Conservation (phyloP, 202 grass and related monocot genomes). For the Zizania palustris region DNA sequence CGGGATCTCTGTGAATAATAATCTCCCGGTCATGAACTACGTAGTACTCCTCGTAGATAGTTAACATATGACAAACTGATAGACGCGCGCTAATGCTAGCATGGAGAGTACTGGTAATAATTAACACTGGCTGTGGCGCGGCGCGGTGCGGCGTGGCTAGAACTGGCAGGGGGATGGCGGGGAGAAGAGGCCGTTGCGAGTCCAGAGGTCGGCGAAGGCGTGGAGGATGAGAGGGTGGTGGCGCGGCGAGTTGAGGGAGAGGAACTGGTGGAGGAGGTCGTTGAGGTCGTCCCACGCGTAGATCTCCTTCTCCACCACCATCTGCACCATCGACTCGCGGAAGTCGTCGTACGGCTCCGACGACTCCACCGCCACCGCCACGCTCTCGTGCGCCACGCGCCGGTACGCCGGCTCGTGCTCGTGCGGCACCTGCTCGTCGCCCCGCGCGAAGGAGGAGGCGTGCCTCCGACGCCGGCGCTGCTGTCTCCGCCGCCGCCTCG, state of each 20-base stretch:
- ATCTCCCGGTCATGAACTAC: slow-evolving; percentile 26
- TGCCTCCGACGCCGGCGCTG: slow-evolving; percentile 45
- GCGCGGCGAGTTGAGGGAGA: slow-evolving; percentile 88
- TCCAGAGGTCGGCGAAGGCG: slow-evolving; percentile 94
- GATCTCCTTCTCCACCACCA: slow-evolving; percentile 97
- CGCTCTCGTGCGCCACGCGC: slow-evolving; percentile 65
- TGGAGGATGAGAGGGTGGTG: slow-evolving; percentile 93
- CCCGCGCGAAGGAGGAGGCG: neutral
- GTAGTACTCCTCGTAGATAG: slow-evolving; percentile 12
- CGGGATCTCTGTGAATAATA: slow-evolving; percentile 52
- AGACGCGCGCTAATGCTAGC: neutral
- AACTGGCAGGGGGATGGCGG: slow-evolving; percentile 63
- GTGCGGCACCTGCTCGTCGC: neutral
- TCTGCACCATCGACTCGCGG: slow-evolving; percentile 90
- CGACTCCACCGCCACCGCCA: slow-evolving; percentile 77
- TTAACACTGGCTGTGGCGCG: too few species aligned
- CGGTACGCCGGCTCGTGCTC: slow-evolving; percentile 10
- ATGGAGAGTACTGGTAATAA: too few species aligned
- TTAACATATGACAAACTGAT: neutral
- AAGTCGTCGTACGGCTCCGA: slow-evolving; percentile 81
- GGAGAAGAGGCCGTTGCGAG: slow-evolving; percentile 68
- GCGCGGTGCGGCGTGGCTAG: slow-evolving; percentile 18
- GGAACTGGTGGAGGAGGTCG: slow-evolving; percentile 84
- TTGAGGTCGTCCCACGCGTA: slow-evolving; percentile 96
- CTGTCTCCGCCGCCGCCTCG: slow-evolving; percentile 41